Percentiles rank a stretch among this genome's conserved stretches.
Evolutionary conservation across 371 early-diverging fungal genomes (phyloP).

Genomic region (Mucor circinelloides): DNA sequence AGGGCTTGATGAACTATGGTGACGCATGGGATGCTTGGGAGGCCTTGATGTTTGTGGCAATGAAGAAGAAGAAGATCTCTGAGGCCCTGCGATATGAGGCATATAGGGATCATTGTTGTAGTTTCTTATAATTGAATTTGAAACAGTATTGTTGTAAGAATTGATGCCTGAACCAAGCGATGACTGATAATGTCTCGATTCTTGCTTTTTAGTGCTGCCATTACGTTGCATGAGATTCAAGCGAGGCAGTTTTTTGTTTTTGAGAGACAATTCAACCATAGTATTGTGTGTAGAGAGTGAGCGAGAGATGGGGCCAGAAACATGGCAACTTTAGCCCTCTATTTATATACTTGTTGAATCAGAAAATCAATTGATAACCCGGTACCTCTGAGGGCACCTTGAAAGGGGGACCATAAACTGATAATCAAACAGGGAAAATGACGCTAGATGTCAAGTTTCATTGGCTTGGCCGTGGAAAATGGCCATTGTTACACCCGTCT

Average conservation of each 20-base stretch:
- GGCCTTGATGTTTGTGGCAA: neutral
- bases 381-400: neutral
- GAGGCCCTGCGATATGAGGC: constrained; percentile 6
- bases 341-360: constrained; percentile 1
- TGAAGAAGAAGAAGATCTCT: neutral
- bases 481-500: neutral
- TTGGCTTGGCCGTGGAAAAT: neutral
- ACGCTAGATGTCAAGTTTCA: constrained; percentile 3
- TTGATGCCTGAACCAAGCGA: neutral
- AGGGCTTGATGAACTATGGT: neutral
- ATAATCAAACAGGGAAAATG: neutral
- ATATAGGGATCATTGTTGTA: constrained; percentile 4
- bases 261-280: neutral
- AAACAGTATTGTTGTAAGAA: neutral
- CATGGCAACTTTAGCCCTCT: neutral
- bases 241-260: neutral
- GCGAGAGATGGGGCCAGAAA: neutral
- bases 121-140: neutral
- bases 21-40: neutral
- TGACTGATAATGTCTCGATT: neutral
- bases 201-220: neutral
- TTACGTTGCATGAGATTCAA: neutral
- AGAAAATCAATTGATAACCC: constrained; percentile 2
- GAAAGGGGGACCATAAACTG: constrained; percentile 1
- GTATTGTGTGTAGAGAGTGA: neutral